Percentiles rank a stretch among this genome's conserved stretches.
Evolutionary conservation across 192 early-diverging fungal species (phyloP).

Genomic region (Coemansia sp.): DNA sequence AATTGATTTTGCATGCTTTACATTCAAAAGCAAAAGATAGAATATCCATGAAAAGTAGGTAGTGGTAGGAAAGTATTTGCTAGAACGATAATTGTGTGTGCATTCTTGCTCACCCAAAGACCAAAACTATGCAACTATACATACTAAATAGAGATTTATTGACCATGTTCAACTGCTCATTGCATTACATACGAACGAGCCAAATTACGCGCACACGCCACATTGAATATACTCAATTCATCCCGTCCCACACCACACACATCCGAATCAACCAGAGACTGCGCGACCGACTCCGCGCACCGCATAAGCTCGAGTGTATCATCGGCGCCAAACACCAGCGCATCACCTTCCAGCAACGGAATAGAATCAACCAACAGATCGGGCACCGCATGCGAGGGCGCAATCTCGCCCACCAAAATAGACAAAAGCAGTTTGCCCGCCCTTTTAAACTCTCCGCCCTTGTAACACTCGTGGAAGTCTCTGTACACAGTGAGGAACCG

Average conservation of each 20-base stretch:
- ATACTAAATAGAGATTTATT: too few relatives aligned
- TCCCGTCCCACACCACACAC: slow-evolving; percentile 1
- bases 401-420: slow-evolving; percentile 51
- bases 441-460: slow-evolving; percentile 15
- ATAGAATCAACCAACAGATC: slow-evolving; percentile 61
- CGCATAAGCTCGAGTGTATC: slow-evolving; percentile 68
- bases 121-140: too few relatives aligned
- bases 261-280: neutral
- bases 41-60: too few relatives aligned
- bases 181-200: slow-evolving; percentile 36
- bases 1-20: too few relatives aligned
- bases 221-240: slow-evolving; percentile 36
- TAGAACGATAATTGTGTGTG: too few relatives aligned
- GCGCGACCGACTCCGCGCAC: slow-evolving; percentile 58
- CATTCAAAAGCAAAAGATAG: too few relatives aligned
- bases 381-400: slow-evolving; percentile 56
- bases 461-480: slow-evolving; percentile 59
- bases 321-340: slow-evolving; percentile 56
- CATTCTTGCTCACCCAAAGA: too few relatives aligned
- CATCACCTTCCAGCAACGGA: slow-evolving; percentile 61
- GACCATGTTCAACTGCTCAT: neutral
- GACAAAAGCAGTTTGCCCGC: slow-evolving; percentile 55
- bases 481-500: slow-evolving; percentile 59
- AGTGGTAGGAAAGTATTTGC: too few relatives aligned
- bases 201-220: slow-evolving; percentile 46